Percentiles rank a stretch among this genome's conserved stretches.
Conservation (phyloP, 768 basidiomycete genomes). For the Daedalea quercina region DNA sequence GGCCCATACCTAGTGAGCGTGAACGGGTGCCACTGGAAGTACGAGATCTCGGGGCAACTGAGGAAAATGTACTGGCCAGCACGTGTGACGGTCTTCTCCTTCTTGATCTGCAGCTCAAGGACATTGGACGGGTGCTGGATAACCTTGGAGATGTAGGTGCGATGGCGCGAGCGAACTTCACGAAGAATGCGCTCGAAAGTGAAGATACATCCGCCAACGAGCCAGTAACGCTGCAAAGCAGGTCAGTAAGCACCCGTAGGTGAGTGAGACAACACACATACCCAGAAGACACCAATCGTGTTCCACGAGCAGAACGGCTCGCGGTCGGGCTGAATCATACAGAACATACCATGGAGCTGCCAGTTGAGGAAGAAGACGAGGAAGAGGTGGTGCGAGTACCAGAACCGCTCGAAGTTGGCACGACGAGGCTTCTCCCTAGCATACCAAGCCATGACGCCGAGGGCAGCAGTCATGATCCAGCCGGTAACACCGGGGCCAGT, state of each 20-base stretch:
- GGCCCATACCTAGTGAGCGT: slow-evolving; percentile 70
- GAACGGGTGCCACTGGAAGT: slow-evolving; percentile 98
- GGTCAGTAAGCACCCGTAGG: background rate
- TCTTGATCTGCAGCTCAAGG: slow-evolving; percentile 95
- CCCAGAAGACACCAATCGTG: slow-evolving; percentile 93
- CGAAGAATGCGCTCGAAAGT: slow-evolving; percentile 85
- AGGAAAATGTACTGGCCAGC: slow-evolving; percentile 95
- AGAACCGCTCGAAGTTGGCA: slow-evolving; percentile 82
- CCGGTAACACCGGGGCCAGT: slow-evolving; percentile 81
- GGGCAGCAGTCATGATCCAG: slow-evolving; percentile 77
- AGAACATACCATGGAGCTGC: slow-evolving; percentile 97
- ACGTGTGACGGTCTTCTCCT: slow-evolving; percentile 76
- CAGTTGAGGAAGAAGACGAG: slow-evolving; percentile 89
- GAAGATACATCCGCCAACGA: slow-evolving; percentile 82
- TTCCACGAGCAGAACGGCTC: slow-evolving; percentile 83
- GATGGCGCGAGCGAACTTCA: slow-evolving; percentile 85
- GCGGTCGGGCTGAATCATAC: slow-evolving; percentile 90
- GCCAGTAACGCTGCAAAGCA: slow-evolving; percentile 73
- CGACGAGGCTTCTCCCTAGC: slow-evolving; percentile 76
- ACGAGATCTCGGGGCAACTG: slow-evolving; percentile 84
- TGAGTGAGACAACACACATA: slow-evolving; percentile 26
- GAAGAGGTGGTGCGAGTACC: slow-evolving; percentile 87
- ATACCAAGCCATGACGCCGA: slow-evolving; percentile 80
- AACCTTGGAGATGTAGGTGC: slow-evolving; percentile 90
- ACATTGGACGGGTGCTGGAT: slow-evolving; percentile 94